A percentile compares a stretch with the other conserved stretches of the same genome.
Evolutionary conservation across 2,329 filamentous ascomycete genomes (phyloP).

Genomic region (Fusarium devonianum): DNA sequence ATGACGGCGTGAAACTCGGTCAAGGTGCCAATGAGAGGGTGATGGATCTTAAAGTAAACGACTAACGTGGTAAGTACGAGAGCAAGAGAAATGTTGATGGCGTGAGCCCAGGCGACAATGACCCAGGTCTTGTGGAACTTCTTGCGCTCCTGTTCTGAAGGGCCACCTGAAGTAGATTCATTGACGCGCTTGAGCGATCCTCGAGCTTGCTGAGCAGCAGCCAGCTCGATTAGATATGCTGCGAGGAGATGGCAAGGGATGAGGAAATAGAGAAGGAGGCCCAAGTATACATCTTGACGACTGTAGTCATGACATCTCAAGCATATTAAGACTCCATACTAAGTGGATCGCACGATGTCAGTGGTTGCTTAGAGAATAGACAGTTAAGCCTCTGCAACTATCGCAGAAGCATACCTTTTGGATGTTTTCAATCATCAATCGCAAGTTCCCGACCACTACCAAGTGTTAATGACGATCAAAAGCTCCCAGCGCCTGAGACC

Average conservation of each 20-base stretch:
- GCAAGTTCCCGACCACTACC: conserved; percentile 87
- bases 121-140: conserved; percentile 81
- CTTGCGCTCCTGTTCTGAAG: conserved; percentile 65
- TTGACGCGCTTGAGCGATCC: conserved; percentile 64
- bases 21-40: conserved; percentile 90
- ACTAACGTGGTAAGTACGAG: conserved; percentile 81
- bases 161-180: conserved; percentile 55
- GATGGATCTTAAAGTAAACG: conserved; percentile 90
- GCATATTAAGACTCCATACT: conserved; percentile 96
- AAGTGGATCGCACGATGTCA: conserved; percentile 20
- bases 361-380: neutral
- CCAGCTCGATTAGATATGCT: conserved; percentile 87
- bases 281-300: conserved; percentile 76
- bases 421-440: conserved; percentile 95
- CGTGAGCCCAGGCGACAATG: conserved; percentile 80
- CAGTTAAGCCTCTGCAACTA: neutral
- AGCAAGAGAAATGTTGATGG: conserved; percentile 82
- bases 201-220: conserved; percentile 81
- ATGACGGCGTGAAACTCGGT: conserved; percentile 92
- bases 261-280: conserved; percentile 79
- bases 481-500: conserved; percentile 19
- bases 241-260: conserved; percentile 91
- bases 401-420: conserved; percentile 73
- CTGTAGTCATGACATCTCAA: conserved; percentile 89
- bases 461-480: conserved; percentile 30